A percentile compares a stretch with the other conserved stretches of the same genome.
Conservation (phyloP, 2,329 filamentous ascomycete species). For the Apiospora kogelbergensis region DNA sequence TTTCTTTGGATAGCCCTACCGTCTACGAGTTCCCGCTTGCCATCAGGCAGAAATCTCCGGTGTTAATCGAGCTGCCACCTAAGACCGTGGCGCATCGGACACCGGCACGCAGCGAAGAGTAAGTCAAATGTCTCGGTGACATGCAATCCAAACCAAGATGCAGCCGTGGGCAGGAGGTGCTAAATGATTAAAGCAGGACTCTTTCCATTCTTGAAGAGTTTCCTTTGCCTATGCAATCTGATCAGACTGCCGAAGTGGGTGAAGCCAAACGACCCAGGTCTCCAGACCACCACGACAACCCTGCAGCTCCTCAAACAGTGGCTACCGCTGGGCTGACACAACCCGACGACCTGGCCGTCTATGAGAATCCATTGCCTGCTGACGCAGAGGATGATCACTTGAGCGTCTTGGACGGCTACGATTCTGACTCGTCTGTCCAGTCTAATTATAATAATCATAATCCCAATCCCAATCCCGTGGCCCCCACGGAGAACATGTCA, state of each 20-base stretch:
- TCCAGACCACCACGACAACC: conserved; percentile 34
- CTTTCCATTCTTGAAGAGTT: conserved; percentile 22
- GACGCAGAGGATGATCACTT: conserved; percentile 33
- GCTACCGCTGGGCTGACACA: conserved; percentile 42
- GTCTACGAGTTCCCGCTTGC: conserved; percentile 44
- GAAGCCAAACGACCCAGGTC: conserved; percentile 26
- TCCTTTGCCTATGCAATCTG: conserved; percentile 20
- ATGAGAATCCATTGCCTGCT: conserved; percentile 35
- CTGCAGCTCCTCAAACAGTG: conserved; percentile 44
- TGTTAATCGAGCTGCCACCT: background rate
- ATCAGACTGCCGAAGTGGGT: conserved; percentile 25
- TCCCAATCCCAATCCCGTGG: conserved; percentile 32
- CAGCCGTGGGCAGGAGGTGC: background rate
- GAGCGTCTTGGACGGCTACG: conserved; percentile 34
- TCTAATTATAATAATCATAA: conserved; percentile 33
- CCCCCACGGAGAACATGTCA: background rate
- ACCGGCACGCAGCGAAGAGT: conserved; percentile 23
- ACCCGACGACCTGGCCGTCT: conserved; percentile 43
- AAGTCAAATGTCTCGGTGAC: conserved; percentile 31
- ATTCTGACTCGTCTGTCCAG: conserved; percentile 32
- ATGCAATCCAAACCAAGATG: conserved; percentile 24
- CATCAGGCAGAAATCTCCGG: background rate
- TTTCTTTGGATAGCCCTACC: conserved; percentile 60
- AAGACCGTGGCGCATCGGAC: conserved; percentile 1
- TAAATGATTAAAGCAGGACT: conserved; percentile 24